Conservation (phyloP, 805 yeast genomes). For the Yarrowia keelungensis region DNA sequence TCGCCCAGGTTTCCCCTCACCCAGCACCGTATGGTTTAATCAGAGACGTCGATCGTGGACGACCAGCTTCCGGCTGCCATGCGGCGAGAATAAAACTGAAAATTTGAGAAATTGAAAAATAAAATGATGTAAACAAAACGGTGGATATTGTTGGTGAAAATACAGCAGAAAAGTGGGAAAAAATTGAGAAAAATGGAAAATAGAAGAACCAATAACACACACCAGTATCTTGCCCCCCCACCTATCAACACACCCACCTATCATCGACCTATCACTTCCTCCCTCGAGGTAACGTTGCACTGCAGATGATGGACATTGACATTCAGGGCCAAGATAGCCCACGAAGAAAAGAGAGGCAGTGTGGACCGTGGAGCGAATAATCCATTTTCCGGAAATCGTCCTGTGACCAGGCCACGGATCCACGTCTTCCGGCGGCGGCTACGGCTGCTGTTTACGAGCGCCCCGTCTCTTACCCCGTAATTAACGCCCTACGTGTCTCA, state of each 20-base stretch:
- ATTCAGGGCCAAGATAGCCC: conserved; percentile 21
- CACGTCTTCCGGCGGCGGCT: too few species aligned
- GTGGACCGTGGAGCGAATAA: neutral
- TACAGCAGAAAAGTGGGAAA: too few species aligned
- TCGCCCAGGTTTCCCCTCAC: neutral
- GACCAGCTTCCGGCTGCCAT: neutral
- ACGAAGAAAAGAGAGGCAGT: conserved; percentile 15
- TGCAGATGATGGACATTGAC: conserved; percentile 15
- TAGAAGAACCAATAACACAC: too few species aligned
- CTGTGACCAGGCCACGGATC: neutral
- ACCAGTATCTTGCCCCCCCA: too few species aligned
- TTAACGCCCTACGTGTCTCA: neutral
- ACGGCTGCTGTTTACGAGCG: too few species aligned
- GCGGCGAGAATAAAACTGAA: conserved; percentile 8
- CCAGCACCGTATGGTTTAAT: neutral
- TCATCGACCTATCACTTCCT: too few species aligned
- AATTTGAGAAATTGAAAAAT: too few species aligned
- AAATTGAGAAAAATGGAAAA: too few species aligned
- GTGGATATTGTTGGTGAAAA: too few species aligned
- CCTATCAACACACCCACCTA: too few species aligned
- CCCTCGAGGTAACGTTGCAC: conserved; percentile 9
- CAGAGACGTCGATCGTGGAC: conserved; percentile 1
- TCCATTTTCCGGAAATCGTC: neutral
- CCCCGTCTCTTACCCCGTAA: neutral
- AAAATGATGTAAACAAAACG: too few species aligned